phyloP scores from a whole-genome alignment of 1,284 basidiomycete genomes.

The Quambalaria eucalypti region DNA sequence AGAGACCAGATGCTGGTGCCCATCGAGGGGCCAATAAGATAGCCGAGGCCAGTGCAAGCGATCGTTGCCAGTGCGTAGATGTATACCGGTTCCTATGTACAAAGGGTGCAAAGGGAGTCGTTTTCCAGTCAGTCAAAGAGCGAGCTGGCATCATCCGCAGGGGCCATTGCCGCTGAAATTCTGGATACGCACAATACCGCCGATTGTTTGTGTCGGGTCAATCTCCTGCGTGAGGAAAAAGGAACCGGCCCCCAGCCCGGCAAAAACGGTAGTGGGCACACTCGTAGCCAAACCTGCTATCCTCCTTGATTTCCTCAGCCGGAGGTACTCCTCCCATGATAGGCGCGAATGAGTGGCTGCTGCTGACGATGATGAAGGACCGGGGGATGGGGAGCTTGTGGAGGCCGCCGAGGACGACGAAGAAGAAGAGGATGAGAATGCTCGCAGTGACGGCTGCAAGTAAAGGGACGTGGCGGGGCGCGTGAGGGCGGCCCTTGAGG shows the following conservation, averaged over 20 bases:
- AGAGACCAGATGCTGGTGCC: constrained; percentile 31
- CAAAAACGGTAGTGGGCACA: constrained; percentile 33
- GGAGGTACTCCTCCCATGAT: constrained; percentile 15
- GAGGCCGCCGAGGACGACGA: too few relatives aligned
- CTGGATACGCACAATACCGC: constrained; percentile 18
- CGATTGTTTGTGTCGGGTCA: constrained; percentile 30
- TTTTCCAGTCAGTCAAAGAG: too few relatives aligned
- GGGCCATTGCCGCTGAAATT: too few relatives aligned
- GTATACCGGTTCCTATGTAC: constrained; percentile 24
- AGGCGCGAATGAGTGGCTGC: neutral
- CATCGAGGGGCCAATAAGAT: constrained; percentile 37
- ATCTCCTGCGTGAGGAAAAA: constrained; percentile 39
- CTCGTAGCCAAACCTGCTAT: constrained; percentile 36
- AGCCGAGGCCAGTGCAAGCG: constrained; percentile 23
- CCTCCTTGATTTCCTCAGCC: constrained; percentile 29
- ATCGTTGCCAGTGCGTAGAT: constrained; percentile 36
- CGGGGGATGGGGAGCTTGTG: too few relatives aligned
- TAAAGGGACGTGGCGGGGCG: too few relatives aligned
- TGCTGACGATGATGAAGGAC: too few relatives aligned
- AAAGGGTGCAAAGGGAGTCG: neutral
- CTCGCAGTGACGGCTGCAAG: too few relatives aligned
- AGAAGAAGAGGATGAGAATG: too few relatives aligned
- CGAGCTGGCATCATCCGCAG: too few relatives aligned
- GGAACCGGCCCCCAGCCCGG: constrained; percentile 25
- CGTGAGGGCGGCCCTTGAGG: too few relatives aligned